Evolutionary conservation across 768 basidiomycete species (phyloP).

Genomic region (Termitomyces sp.): DNA sequence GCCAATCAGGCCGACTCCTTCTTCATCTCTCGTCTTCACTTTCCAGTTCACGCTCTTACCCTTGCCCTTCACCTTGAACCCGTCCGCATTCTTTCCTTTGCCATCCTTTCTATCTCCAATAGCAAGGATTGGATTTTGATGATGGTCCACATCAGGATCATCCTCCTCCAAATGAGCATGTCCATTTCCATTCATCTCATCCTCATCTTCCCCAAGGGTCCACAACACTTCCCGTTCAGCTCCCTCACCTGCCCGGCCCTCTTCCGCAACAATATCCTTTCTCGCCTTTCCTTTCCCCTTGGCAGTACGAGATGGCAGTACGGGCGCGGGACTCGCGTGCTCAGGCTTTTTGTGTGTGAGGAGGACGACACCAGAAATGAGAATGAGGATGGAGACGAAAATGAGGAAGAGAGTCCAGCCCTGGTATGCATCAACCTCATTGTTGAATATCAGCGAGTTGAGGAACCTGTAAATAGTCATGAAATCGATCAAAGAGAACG

Average conservation of each 20-base stretch:
- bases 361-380: slow-evolving; percentile 90
- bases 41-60: slow-evolving; percentile 9
- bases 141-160: slow-evolving; percentile 38
- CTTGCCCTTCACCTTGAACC: slow-evolving; percentile 5
- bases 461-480: slow-evolving; percentile 30
- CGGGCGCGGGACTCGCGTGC: slow-evolving; percentile 29
- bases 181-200: slow-evolving; percentile 22
- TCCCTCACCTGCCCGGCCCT: slow-evolving; percentile 11
- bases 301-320: slow-evolving; percentile 24
- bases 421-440: slow-evolving; percentile 81
- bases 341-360: slow-evolving; percentile 91
- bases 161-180: slow-evolving; percentile 27
- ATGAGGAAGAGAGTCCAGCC: slow-evolving; percentile 88
- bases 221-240: slow-evolving; percentile 48
- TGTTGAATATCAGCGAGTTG: slow-evolving; percentile 67
- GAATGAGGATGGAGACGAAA: slow-evolving; percentile 78
- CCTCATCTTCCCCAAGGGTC: slow-evolving; percentile 71
- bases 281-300: slow-evolving; percentile 13
- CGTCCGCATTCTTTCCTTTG: background rate
- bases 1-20: slow-evolving; percentile 39
- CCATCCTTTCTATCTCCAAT: slow-evolving; percentile 8
- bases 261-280: slow-evolving; percentile 15
- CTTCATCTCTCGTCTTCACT: slow-evolving; percentile 25
- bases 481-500: background rate
- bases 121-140: slow-evolving; percentile 32